These are phyloP conservation scores for Adenanthera pavonina DNA, from an alignment of 306 rosid species.

Conservation along the genomic window DNA sequence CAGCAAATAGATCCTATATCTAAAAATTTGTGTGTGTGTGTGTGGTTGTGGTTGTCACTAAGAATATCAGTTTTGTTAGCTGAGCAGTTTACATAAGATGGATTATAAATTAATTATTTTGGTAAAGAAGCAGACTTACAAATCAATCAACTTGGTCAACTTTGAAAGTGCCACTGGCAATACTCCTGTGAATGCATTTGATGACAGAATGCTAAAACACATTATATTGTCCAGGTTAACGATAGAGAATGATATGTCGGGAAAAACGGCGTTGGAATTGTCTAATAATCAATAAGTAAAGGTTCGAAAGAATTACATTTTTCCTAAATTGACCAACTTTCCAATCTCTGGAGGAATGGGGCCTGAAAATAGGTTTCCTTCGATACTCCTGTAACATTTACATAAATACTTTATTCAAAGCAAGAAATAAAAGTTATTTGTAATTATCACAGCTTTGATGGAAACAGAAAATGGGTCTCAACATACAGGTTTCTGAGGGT, in stretches of 20 bases:
- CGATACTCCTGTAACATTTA: conserved; percentile 75
- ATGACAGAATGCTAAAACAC: conserved; percentile 63
- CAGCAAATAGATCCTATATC: background rate
- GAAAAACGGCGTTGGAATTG: background rate
- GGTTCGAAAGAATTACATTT: conserved; percentile 63
- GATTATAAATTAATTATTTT: conserved; percentile 11
- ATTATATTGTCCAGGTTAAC: conserved; percentile 38
- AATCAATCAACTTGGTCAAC: conserved; percentile 77
- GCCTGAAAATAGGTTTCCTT: conserved; percentile 81
- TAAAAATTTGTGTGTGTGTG: background rate
- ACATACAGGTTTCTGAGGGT: conserved; percentile 87
- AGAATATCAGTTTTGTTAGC: conserved; percentile 27
- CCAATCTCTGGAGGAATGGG: conserved; percentile 70
- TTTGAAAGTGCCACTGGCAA: conserved; percentile 70
- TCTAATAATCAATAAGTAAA: conserved; percentile 18
- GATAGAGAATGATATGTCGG: conserved; percentile 10
- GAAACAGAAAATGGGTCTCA: conserved; percentile 35
- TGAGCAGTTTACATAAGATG: background rate
- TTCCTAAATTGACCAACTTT: conserved; percentile 63
- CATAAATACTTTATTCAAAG: conserved; percentile 15
- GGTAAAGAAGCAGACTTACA: conserved; percentile 59
- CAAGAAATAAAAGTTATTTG: conserved; percentile 19
- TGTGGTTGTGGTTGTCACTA: background rate
- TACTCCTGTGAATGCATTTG: conserved; percentile 81
- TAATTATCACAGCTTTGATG: conserved; percentile 23